Base-by-base conservation (phyloP, 495 filamentous ascomycete species). In the Daldinia decipiens region DNA sequence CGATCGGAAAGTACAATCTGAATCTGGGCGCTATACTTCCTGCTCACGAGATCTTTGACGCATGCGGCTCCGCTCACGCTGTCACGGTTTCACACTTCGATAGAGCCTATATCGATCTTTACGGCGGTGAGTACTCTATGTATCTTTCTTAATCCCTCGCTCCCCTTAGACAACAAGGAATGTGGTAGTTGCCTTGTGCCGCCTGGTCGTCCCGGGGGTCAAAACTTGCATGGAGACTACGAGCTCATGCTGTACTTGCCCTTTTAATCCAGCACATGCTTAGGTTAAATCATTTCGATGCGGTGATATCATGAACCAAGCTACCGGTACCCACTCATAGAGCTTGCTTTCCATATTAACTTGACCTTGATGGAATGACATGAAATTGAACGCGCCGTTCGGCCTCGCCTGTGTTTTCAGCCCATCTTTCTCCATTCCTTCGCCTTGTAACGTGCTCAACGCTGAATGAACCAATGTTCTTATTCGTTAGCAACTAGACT, bases 291-390 rank as follows among this genome's bases (percentile, higher is more conserved):
- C 64, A 63, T 57, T 59, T 19, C n/a, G 40, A 40, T 26, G 43
- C 5, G 7, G 70, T 71, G 71, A 74, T 63, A 66, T 76, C 71
- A 74, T 67, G 67, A 54, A 54, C 71, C 71, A 69, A 24, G 15
- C 50, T 47, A 64, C 63, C 68, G 71, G 71, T 70, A 63, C 39
- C 63, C 59, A 62, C 62, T 66, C 51, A 64, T 36, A 13, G 40
- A 50, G 27, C 52, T 31, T 63, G n/a, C 29, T 38, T 51, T 39
- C 47, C 31, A 34, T 43, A n/a, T 43, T 24, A n/a, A 17, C 17
- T 58, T 54, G 12, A 63, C 59, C 57, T 38, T 57, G 54, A 36
- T 29, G 39, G 50, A 60, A 65, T 57, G 45, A 26, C 15, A 51
- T 65, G 40, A 53, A 61, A 36, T 36, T 26, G 52, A 61, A 69